phyloP scores from a whole-genome alignment of 129 eudicot genomes.

The Pulicaria dysenterica region DNA sequence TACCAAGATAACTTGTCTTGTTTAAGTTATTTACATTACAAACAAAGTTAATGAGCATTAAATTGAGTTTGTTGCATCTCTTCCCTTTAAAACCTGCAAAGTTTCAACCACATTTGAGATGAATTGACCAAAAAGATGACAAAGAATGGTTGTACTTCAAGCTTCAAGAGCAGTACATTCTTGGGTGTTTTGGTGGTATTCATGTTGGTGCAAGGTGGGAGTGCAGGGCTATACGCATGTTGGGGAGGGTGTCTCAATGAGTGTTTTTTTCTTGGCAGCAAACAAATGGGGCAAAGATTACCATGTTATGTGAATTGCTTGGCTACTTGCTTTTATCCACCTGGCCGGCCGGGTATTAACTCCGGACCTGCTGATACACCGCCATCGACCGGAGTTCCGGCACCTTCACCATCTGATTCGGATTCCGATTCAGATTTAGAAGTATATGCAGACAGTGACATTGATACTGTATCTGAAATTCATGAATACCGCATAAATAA shows the following conservation, averaged over 20 bases:
- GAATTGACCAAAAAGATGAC: slow-evolving; percentile 16
- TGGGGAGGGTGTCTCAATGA: slow-evolving; percentile 38
- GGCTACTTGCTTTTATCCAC: slow-evolving; percentile 22
- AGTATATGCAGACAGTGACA: background rate
- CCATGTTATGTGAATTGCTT: slow-evolving; percentile 33
- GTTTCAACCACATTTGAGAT: background rate
- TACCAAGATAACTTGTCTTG: background rate
- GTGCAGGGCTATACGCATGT: slow-evolving; percentile 27
- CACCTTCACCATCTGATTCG: slow-evolving; percentile 24
- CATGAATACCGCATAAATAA: background rate
- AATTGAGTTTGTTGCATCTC: slow-evolving; percentile 16
- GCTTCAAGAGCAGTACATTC: slow-evolving; percentile 3
- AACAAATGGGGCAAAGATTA: background rate
- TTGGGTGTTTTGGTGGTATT: slow-evolving; percentile 14
- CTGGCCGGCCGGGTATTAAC: background rate
- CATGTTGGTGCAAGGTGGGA: slow-evolving; percentile 26
- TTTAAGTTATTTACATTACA: background rate
- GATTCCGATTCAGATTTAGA: slow-evolving; percentile 4
- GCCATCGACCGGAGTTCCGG: background rate
- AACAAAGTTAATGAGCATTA: slow-evolving; percentile 19
- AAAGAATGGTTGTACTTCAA: slow-evolving; percentile 14
- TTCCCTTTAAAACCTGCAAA: slow-evolving; percentile 4
- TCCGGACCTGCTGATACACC: background rate
- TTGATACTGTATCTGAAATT: background rate
- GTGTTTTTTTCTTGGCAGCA: slow-evolving; percentile 24